Conservation (phyloP, 352 stramenopile genomes). For the Pilasporangium apinafurcum region DNA sequence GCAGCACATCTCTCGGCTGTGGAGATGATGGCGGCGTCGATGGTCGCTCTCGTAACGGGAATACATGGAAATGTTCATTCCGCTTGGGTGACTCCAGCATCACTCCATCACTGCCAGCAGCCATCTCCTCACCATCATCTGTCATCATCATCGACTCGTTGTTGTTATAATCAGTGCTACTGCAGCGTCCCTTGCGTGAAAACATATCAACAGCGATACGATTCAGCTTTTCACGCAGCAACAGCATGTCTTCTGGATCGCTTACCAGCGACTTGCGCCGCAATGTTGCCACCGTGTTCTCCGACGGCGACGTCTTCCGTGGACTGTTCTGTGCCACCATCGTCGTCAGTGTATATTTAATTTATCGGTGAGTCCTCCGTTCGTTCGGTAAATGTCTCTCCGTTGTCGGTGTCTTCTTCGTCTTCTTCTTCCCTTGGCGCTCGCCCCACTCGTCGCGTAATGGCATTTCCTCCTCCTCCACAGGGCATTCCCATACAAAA, state of each 20-base stretch:
- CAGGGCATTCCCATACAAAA: too few species aligned
- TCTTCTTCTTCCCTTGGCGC: not conserved
- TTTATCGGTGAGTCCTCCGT: too few species aligned
- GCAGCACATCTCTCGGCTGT: slow-evolving; percentile 63
- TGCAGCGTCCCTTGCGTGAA: too few species aligned
- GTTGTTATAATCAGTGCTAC: not conserved
- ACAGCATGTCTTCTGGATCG: slow-evolving; percentile 54
- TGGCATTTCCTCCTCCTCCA: too few species aligned
- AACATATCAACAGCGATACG: slow-evolving; percentile 44
- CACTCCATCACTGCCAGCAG: slow-evolving; percentile 11
- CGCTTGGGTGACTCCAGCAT: slow-evolving; percentile 8
- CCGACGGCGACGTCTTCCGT: not conserved
- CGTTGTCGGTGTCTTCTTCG: not conserved
- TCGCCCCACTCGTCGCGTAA: not conserved
- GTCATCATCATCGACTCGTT: slow-evolving; percentile 5
- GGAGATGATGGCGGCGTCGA: slow-evolving; percentile 74
- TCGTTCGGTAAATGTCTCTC: not conserved
- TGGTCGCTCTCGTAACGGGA: slow-evolving; percentile 34
- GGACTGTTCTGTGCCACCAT: slow-evolving; percentile 28
- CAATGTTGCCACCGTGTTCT: not conserved
- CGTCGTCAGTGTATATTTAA: too few species aligned
- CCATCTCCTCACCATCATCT: slow-evolving; percentile 13
- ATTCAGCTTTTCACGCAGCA: slow-evolving; percentile 71
- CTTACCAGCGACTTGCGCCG: slow-evolving; percentile 55
- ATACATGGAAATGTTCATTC: slow-evolving; percentile 36